Evolutionary conservation across 176 grass and related monocot genomes (phyloP), one percentile per base, ranked within the genome.

Genomic region (Oryza longistaminata): DNA sequence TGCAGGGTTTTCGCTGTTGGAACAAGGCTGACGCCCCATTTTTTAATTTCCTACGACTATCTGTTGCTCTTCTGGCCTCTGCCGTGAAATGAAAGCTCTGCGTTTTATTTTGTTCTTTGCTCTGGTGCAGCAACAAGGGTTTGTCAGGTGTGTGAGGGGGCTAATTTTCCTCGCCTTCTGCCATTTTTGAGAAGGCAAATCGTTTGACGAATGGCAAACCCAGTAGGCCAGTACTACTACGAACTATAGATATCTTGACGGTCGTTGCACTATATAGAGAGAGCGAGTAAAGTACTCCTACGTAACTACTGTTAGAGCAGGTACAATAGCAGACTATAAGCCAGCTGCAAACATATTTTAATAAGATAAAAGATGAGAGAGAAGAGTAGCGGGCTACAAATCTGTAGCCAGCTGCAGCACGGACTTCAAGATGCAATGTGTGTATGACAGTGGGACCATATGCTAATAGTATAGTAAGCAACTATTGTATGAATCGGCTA

Each of bases 1-100:
- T 87, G 74, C 80, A 83, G 79, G 68, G 48, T 49, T 90, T 87
- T 83, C 61, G 68, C 74, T 87, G 74, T 82, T 90, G 44, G n/a
- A 73, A 62, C 74, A 65, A 82, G 82, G 73, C 53, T 67, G 45
- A 25, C 43, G 10, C 42, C 26, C 3, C 1, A 10, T 69, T 69
- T 39, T 46, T 82, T 73, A 55, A 37, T 82, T 81, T 72, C 49
- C 25, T 62, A 37, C 12, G 3, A 17, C 49, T 52, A 17, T 12
- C 48, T 72, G 83, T 39, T 66, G 53, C 65, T 6, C 12, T 43
- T 27, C 55, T 65, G n/a, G 44, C 19, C 52, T 49, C 39, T 77
- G 67, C 53, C 31, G 42, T 45, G 68, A 75, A 83, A 52, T 75
- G 42, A 74, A 83, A 45, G 58, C 42, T 66, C 53, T 27, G 37